Evolutionary conservation across 2,329 filamentous ascomycete genomes (phyloP).

Genomic region (Emergomyces africanus): DNA sequence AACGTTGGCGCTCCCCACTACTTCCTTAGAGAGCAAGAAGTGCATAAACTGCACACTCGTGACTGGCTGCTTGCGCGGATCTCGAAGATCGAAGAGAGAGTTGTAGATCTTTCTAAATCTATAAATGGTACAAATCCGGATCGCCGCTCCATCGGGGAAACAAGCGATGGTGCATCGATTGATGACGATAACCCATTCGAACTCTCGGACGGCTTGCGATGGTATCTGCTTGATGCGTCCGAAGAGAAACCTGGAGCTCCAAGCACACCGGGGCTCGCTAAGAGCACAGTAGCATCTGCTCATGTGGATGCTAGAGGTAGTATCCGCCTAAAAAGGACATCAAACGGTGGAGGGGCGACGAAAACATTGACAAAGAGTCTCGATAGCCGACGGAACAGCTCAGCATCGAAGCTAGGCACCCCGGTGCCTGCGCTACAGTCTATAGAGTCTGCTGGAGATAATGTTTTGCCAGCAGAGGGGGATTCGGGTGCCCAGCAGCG

Average conservation of each 20-base stretch:
- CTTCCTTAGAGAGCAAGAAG: conserved; percentile 86
- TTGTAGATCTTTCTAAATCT: conserved; percentile 81
- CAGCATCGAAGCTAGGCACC: conserved; percentile 62
- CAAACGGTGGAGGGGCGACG: conserved; percentile 58
- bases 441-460: conserved; percentile 24
- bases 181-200: conserved; percentile 97
- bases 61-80: conserved; percentile 98
- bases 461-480: conserved; percentile 23
- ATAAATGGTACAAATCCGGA: conserved; percentile 46
- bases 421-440: conserved; percentile 19
- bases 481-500: conserved; percentile 20
- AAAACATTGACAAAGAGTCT: conserved; percentile 76
- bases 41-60: conserved; percentile 66
- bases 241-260: conserved; percentile 90
- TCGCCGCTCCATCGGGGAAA: conserved; percentile 33
- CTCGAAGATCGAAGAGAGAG: conserved; percentile 75
- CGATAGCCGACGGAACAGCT: conserved; percentile 81
- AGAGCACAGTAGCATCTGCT: conserved; percentile 80
- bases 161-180: conserved; percentile 44
- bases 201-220: conserved; percentile 82
- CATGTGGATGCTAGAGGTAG: conserved; percentile 75
- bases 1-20: conserved; percentile 96
- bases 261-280: conserved; percentile 80
- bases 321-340: conserved; percentile 36
- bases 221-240: conserved; percentile 87